Percentiles rank a stretch among this genome's conserved stretches.
Conservation (phyloP, 2,329 filamentous ascomycete species). For the Scedosporium boydii region DNA sequence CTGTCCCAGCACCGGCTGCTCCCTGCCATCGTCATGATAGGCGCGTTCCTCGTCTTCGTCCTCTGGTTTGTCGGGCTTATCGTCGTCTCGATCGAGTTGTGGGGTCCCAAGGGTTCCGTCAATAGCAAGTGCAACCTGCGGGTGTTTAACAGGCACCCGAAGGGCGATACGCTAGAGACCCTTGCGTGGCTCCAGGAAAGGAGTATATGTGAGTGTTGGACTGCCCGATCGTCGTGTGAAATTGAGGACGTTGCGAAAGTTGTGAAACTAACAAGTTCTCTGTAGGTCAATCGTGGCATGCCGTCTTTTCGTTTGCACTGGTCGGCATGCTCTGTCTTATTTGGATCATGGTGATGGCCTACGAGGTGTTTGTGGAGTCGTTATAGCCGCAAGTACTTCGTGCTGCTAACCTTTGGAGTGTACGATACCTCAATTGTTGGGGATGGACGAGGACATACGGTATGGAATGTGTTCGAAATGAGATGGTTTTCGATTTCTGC, state of each 20-base stretch:
- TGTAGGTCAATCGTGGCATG: slow-evolving; percentile 52
- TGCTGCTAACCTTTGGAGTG: not conserved
- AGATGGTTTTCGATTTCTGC: not conserved
- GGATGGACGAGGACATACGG: not conserved
- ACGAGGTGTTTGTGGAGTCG: slow-evolving; percentile 45
- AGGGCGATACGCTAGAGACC: slow-evolving; percentile 42
- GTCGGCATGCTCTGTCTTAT: slow-evolving; percentile 50
- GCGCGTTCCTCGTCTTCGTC: slow-evolving; percentile 55
- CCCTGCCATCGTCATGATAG: slow-evolving; percentile 52
- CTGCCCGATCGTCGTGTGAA: not conserved
- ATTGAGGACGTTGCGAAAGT: too few species aligned
- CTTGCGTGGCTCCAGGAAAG: slow-evolving; percentile 56
- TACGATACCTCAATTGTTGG: not conserved
- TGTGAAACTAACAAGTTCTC: not conserved
- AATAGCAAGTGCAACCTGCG: slow-evolving; percentile 48
- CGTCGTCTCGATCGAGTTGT: slow-evolving; percentile 52
- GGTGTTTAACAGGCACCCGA: slow-evolving; percentile 41
- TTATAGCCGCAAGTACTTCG: not conserved
- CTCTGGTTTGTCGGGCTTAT: slow-evolving; percentile 60
- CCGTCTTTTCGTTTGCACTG: slow-evolving; percentile 53
- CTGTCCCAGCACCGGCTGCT: slow-evolving; percentile 52
- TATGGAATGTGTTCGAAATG: not conserved
- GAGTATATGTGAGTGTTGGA: slow-evolving; percentile 46
- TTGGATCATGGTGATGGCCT: slow-evolving; percentile 62
- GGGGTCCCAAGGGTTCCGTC: slow-evolving; percentile 50